A percentile compares a stretch with the other conserved stretches of the same genome.
Conservation (phyloP, 1,139 yeast genomes). For the Keqinozyma sinolaborantium region DNA sequence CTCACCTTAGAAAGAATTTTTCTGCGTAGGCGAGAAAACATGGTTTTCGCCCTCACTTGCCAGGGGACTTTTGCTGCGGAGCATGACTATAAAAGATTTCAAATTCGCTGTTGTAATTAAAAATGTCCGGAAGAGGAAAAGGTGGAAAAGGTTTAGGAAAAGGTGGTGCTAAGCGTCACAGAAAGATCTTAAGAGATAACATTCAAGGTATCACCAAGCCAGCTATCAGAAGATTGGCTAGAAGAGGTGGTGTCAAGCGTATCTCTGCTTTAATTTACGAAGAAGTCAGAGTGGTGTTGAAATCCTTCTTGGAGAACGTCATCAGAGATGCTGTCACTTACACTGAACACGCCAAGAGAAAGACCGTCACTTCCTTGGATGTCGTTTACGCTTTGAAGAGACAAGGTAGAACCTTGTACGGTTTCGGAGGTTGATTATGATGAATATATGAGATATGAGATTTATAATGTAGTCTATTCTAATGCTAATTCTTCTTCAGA, state of each 20-base stretch:
- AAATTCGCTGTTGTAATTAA: constrained; percentile 18
- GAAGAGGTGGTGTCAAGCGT: constrained; percentile 99
- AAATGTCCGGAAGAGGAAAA: constrained; percentile 99
- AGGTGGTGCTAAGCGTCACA: constrained; percentile 99
- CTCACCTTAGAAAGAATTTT: neutral
- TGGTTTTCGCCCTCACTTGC: neutral
- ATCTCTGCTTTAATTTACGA: constrained; percentile 98
- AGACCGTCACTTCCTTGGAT: constrained; percentile 98
- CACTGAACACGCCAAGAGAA: constrained; percentile 99
- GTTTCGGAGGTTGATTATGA: constrained; percentile 95
- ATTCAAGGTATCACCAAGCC: constrained; percentile 99
- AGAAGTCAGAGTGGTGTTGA: constrained; percentile 96
- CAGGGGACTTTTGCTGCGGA: neutral
- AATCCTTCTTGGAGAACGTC: constrained; percentile 93
- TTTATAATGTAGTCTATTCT: neutral
- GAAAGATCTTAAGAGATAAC: constrained; percentile 99
- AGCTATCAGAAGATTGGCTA: constrained; percentile 99
- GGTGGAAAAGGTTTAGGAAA: constrained; percentile 99
- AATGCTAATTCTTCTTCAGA: constrained; percentile 14
- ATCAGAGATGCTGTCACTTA: constrained; percentile 99
- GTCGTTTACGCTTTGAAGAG: constrained; percentile 99
- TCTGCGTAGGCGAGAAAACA: neutral
- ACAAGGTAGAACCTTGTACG: constrained; percentile 99
- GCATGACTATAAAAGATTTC: neutral
- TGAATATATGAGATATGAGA: constrained; percentile 6